Conservation (phyloP, 371 early-diverging fungal species). For the Umbelopsis sp. region DNA sequence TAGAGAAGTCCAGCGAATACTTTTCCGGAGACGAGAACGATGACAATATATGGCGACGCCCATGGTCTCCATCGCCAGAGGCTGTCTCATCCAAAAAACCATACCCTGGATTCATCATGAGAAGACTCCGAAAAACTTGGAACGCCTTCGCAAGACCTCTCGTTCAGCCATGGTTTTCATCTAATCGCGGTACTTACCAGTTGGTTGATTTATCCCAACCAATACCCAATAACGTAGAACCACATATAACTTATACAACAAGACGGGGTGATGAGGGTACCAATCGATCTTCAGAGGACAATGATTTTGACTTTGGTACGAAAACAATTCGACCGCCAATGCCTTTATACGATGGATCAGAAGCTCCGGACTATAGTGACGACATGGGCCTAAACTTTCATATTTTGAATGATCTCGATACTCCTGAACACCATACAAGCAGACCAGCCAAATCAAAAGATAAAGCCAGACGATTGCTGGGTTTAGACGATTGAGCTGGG, state of each 20-base stretch:
- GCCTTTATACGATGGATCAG: slow-evolving; percentile 19
- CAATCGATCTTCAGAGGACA: background rate
- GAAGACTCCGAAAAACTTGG: slow-evolving; percentile 22
- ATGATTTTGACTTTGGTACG: slow-evolving; percentile 43
- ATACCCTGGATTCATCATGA: background rate
- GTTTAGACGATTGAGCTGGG: background rate
- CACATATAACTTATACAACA: background rate
- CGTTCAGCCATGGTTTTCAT: background rate
- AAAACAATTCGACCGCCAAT: slow-evolving; percentile 41
- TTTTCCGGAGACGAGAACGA: slow-evolving; percentile 17
- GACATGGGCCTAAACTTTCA: slow-evolving; percentile 11
- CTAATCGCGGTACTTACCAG: background rate
- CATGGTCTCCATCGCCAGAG: slow-evolving; percentile 24
- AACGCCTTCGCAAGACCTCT: background rate
- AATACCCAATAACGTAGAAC: background rate
- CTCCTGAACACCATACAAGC: background rate
- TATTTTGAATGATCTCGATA: slow-evolving; percentile 2
- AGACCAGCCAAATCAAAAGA: background rate
- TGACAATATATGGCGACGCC: slow-evolving; percentile 25
- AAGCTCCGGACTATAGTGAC: background rate
- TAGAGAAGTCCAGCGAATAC: background rate
- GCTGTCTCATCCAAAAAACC: background rate
- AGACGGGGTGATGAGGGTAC: background rate
- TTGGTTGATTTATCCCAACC: background rate
- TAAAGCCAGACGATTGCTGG: slow-evolving; percentile 7